Evolutionary conservation across 768 basidiomycete genomes (phyloP).

Genomic region (Leucosporidium yakuticum): DNA sequence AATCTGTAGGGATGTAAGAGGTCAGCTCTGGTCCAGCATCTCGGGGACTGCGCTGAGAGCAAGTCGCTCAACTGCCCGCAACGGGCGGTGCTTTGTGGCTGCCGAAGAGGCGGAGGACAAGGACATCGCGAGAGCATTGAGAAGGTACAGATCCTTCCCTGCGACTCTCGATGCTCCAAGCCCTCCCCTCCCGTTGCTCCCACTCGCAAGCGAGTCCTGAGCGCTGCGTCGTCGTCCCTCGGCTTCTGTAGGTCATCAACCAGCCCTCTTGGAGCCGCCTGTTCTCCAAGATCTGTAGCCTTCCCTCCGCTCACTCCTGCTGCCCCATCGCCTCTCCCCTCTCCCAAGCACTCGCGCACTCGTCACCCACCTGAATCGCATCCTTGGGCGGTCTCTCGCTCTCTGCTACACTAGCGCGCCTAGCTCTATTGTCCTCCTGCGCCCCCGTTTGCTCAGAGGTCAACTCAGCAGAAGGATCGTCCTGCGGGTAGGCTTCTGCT

Average conservation of each 20-base stretch:
- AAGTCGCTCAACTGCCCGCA: not conserved
- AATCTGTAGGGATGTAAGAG: constrained; percentile 55
- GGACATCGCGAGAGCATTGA: not conserved
- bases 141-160: not conserved
- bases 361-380: constrained; percentile 20
- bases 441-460: not conserved
- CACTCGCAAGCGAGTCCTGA: no score
- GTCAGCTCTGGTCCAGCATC: not conserved
- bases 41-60: not conserved
- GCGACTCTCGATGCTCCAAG: not conserved
- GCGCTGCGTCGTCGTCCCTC: not conserved
- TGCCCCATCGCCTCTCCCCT: no score
- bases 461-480: not conserved
- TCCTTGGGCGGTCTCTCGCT: constrained; percentile 13
- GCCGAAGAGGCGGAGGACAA: not conserved
- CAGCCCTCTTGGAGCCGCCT: no score
- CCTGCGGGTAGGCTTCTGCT: not conserved
- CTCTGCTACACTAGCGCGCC: not conserved
- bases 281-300: not conserved
- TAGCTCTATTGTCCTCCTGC: constrained; percentile 5
- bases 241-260: not conserved
- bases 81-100: no score
- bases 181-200: not conserved
- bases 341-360: not conserved
- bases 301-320: not conserved